phyloP scores from a whole-genome alignment of 192 early-diverging fungal species.

The Pilobolus umbonatus region DNA sequence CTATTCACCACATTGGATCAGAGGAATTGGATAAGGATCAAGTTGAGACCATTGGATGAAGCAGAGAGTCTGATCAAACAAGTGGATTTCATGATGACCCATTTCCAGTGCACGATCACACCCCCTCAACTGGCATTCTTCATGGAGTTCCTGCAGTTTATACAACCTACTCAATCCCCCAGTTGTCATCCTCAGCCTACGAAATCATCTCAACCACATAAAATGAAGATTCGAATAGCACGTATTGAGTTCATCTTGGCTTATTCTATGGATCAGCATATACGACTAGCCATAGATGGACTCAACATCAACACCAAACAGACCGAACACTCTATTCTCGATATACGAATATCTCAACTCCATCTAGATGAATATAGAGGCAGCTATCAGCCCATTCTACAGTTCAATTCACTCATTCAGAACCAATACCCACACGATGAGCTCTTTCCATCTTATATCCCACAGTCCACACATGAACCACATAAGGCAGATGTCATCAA shows the following conservation, averaged over 20 bases:
- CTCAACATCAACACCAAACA: conserved; percentile 10
- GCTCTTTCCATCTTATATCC: neutral
- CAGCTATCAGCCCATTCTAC: conserved; percentile 2
- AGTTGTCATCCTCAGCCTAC: too few species aligned
- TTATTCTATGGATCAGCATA: too few species aligned
- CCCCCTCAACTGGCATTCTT: conserved; percentile 43
- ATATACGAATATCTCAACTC: neutral
- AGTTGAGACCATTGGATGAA: conserved; percentile 22
- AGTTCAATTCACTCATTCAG: conserved; percentile 5
- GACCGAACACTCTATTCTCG: conserved; percentile 2
- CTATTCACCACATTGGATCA: conserved; percentile 45
- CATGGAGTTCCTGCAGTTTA: conserved; percentile 8
- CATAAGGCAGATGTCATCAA: conserved; percentile 9
- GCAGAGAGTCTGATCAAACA: conserved; percentile 24
- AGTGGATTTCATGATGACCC: conserved; percentile 35
- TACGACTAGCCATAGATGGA: conserved; percentile 35
- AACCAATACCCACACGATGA: neutral
- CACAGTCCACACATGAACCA: conserved; percentile 12
- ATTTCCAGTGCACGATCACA: conserved; percentile 27
- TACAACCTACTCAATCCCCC: neutral
- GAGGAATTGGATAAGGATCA: conserved; percentile 42
- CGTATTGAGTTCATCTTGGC: too few species aligned
- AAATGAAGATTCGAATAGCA: conserved; percentile 1
- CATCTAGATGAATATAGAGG: conserved; percentile 12
- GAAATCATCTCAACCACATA: conserved; percentile 2